Percentiles rank a stretch among this genome's conserved stretches.
Conservation (phyloP, 495 filamentous ascomycete genomes). For the Aspergillus haitiensis region DNA sequence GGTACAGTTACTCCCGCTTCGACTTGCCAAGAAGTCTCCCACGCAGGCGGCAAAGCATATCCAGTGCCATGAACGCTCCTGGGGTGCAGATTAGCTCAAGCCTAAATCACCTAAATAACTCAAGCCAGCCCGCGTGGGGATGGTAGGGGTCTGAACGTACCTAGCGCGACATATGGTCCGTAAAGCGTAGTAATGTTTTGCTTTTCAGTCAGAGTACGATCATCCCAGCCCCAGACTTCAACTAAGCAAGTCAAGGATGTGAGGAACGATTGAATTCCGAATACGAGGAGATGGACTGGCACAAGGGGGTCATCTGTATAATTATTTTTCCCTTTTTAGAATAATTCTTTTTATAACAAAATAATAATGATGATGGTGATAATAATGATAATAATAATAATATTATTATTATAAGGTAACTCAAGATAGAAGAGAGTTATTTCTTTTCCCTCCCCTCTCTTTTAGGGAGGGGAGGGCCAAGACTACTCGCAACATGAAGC, state of each 20-base stretch:
- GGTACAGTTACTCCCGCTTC: conserved; percentile 35
- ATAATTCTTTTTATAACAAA: neutral
- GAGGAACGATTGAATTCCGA: conserved; percentile 65
- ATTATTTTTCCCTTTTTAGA: conserved; percentile 3
- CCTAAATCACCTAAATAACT: neutral
- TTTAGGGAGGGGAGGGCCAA: too few relatives aligned
- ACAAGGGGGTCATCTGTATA: conserved; percentile 55
- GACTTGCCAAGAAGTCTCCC: conserved; percentile 33
- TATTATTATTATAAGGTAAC: too few relatives aligned
- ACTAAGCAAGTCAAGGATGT: conserved; percentile 71
- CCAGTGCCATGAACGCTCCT: conserved; percentile 58
- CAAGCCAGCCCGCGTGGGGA: conserved; percentile 1
- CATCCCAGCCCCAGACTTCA: conserved; percentile 58
- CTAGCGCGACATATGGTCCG: conserved; percentile 68
- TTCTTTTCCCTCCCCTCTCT: too few relatives aligned
- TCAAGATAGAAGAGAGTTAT: neutral
- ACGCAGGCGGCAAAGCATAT: conserved; percentile 52
- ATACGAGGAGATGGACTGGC: conserved; percentile 68
- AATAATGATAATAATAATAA: too few relatives aligned
- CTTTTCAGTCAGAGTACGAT: conserved; percentile 55
- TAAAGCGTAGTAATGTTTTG: conserved; percentile 62
- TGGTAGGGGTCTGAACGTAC: conserved; percentile 50
- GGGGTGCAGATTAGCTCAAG: conserved; percentile 10
- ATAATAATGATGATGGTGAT: too few relatives aligned
- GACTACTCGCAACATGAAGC: too few relatives aligned